Conservation (phyloP, 148 eudicot genomes). For the Heliosperma pusillum region DNA sequence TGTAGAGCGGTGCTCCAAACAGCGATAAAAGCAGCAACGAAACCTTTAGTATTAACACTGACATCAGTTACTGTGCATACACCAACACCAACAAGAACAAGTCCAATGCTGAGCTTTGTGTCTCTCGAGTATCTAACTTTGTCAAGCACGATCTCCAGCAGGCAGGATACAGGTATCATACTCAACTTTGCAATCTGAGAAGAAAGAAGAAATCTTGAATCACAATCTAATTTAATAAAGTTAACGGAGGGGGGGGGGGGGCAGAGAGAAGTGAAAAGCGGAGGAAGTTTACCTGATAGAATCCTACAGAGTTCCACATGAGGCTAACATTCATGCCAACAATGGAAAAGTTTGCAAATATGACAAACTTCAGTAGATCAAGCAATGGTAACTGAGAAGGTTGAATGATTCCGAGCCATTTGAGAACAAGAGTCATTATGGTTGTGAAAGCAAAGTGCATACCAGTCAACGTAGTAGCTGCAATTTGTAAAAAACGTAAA, state of each 20-base stretch:
- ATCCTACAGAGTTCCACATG: constrained; percentile 97
- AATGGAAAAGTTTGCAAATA: constrained; percentile 86
- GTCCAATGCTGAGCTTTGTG: constrained; percentile 81
- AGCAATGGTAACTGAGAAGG: constrained; percentile 76
- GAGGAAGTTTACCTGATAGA: constrained; percentile 68
- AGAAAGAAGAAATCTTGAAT: not conserved
- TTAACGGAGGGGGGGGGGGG: not conserved
- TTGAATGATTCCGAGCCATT: constrained; percentile 87
- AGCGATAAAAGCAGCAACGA: constrained; percentile 78
- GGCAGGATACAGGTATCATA: constrained; percentile 93
- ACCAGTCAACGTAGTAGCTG: constrained; percentile 96
- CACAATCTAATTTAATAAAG: not conserved
- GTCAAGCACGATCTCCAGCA: constrained; percentile 78
- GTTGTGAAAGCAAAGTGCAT: constrained; percentile 85
- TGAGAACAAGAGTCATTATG: constrained; percentile 74
- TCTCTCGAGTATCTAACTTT: constrained; percentile 83
- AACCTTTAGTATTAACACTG: constrained; percentile 85
- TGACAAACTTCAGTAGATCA: constrained; percentile 79
- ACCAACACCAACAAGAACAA: constrained; percentile 85
- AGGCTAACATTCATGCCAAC: constrained; percentile 97
- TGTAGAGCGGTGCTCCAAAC: constrained; percentile 90
- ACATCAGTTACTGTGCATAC: constrained; percentile 95
- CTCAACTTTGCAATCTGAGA: constrained; percentile 86
- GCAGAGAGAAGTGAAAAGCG: not conserved
- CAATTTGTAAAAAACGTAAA: constrained; percentile 23